Percentiles rank a stretch among this genome's conserved stretches.
Conservation (phyloP, 163 green algal species). For the Volvox carteri region DNA sequence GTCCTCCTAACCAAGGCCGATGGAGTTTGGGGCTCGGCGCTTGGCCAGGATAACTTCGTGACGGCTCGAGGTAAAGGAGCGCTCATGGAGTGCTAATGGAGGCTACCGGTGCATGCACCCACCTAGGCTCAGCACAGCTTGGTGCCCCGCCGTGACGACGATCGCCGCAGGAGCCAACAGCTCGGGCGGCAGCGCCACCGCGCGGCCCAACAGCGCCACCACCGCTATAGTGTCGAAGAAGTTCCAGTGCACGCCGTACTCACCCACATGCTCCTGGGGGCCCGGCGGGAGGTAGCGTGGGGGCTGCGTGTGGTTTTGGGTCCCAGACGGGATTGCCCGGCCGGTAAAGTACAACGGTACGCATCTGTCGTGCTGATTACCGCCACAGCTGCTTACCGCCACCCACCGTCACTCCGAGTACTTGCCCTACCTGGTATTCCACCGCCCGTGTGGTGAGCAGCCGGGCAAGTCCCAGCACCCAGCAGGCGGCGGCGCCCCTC, state of each 20-base stretch:
- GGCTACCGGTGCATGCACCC: too few relatives aligned
- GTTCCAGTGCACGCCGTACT: conserved; percentile 98
- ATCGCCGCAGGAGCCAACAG: conserved; percentile 41
- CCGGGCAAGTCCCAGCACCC: conserved; percentile 49
- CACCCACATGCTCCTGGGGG: conserved; percentile 79
- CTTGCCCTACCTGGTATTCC: conserved; percentile 61
- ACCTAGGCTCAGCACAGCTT: conserved; percentile 65
- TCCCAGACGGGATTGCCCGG: too few relatives aligned
- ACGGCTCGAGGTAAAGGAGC: too few relatives aligned
- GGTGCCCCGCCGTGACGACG: conserved; percentile 62
- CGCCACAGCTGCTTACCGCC: not conserved
- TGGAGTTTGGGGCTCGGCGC: too few relatives aligned
- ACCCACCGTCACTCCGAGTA: not conserved
- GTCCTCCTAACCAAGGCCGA: too few relatives aligned
- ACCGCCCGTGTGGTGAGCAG: conserved; percentile 54
- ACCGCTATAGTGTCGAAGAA: conserved; percentile 95
- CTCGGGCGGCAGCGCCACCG: conserved; percentile 28
- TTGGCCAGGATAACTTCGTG: too few relatives aligned
- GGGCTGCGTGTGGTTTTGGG: too few relatives aligned
- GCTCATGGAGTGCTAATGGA: too few relatives aligned
- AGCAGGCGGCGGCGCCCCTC: conserved; percentile 34
- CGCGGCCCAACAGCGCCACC: conserved; percentile 63
- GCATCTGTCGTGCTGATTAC: conserved; percentile 5
- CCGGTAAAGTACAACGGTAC: too few relatives aligned
- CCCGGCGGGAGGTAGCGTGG: not conserved